A percentile compares a stretch with the other conserved stretches of the same genome.
Conservation (phyloP, 176 grass and related monocot species). For the Paspalum notatum region DNA sequence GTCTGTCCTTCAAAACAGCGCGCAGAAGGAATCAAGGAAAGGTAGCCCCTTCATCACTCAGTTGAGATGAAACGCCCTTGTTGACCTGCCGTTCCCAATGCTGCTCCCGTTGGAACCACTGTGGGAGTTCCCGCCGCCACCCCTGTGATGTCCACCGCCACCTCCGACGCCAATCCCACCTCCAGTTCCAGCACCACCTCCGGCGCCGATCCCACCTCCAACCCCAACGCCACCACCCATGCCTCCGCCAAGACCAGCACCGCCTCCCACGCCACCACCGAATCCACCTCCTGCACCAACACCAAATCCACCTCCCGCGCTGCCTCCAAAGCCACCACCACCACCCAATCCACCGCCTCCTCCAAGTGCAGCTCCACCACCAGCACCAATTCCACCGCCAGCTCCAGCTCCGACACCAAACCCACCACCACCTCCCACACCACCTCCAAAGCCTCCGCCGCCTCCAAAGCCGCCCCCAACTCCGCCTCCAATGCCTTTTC, state of each 20-base stretch:
- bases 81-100: background rate
- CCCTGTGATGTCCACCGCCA: background rate
- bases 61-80: background rate
- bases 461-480: background rate
- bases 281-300: background rate
- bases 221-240: background rate
- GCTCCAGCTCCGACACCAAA: background rate
- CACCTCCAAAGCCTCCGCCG: constrained; percentile 32
- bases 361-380: background rate
- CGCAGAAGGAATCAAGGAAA: background rate
- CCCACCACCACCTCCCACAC: constrained; percentile 12
- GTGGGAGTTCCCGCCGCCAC: constrained; percentile 13
- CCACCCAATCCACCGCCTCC: constrained; percentile 19
- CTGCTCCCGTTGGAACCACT: background rate
- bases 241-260: background rate
- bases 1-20: background rate
- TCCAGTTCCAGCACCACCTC: background rate
- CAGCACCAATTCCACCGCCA: background rate
- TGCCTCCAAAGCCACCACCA: background rate
- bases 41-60: background rate
- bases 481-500: constrained; percentile 18
- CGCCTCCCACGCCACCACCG: background rate
- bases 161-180: background rate
- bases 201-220: background rate
- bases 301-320: background rate